phyloP scores from a whole-genome alignment of 192 early-diverging fungal genomes.

The Coemansia sp. region DNA sequence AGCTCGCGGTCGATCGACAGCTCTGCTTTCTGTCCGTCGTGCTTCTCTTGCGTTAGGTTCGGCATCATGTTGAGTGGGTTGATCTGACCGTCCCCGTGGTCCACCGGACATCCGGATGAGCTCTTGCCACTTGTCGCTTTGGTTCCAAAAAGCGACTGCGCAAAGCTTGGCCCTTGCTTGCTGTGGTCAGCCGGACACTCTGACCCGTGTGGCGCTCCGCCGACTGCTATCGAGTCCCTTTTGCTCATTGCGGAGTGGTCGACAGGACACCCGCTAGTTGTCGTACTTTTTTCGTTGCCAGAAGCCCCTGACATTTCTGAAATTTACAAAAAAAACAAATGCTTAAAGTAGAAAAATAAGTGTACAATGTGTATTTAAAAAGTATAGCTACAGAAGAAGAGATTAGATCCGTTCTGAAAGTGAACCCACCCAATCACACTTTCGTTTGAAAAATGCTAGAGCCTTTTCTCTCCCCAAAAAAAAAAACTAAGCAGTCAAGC shows the following conservation, averaged over 20 bases:
- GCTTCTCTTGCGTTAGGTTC: conserved; percentile 63
- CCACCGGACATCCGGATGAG: conserved; percentile 56
- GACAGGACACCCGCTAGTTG: conserved; percentile 17
- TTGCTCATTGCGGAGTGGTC: conserved; percentile 13
- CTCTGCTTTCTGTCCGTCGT: conserved; percentile 63
- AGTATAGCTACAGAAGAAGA: neutral
- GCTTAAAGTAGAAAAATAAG: too few relatives aligned
- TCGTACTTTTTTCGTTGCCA: neutral
- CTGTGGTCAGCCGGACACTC: conserved; percentile 34
- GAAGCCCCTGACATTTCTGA: neutral
- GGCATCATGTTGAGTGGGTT: conserved; percentile 95
- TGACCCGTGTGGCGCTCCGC: conserved; percentile 22
- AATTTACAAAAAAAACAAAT: conserved; percentile 4
- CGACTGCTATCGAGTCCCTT: neutral
- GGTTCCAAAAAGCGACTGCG: conserved; percentile 25
- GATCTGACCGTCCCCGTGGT: conserved; percentile 53
- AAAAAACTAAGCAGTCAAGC: too few relatives aligned
- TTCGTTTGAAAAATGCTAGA: too few relatives aligned
- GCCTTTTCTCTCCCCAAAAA: neutral
- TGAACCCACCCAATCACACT: neutral
- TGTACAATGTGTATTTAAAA: neutral
- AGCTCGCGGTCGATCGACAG: conserved; percentile 79
- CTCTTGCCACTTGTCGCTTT: neutral
- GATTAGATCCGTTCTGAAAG: neutral
- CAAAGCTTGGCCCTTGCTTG: conserved; percentile 23